phyloP scores from a whole-genome alignment of 2,329 filamentous ascomycete genomes.

The Cladobotryum protrusum region DNA sequence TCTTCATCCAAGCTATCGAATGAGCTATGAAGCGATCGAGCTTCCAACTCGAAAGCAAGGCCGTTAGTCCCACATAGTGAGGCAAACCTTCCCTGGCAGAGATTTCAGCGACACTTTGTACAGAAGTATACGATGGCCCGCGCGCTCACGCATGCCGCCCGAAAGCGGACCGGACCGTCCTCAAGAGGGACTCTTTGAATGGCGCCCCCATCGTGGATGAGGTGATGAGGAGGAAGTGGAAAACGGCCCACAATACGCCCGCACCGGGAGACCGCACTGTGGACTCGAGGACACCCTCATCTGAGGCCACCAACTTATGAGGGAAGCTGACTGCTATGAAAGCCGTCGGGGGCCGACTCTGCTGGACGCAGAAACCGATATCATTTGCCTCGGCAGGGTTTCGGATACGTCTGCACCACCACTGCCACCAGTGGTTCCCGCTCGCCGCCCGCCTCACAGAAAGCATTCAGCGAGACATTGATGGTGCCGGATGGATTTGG shows the following conservation, averaged over 20 bases:
- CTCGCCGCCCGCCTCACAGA: background rate
- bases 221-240: background rate
- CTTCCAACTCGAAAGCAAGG: slow-evolving; percentile 22
- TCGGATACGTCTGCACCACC: slow-evolving; percentile 1
- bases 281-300: background rate
- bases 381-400: slow-evolving; percentile 3
- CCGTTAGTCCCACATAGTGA: slow-evolving; percentile 1
- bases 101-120: no score
- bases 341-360: no score
- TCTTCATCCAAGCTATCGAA: slow-evolving; percentile 40
- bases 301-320: background rate
- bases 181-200: slow-evolving; percentile 14
- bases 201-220: background rate
- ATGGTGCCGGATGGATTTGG: slow-evolving; percentile 13
- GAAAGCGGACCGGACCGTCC: slow-evolving; percentile 18
- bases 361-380: background rate
- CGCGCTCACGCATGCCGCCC: slow-evolving; percentile 11
- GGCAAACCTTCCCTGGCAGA: no score
- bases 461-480: background rate
- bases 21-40: slow-evolving; percentile 35
- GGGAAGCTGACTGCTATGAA: no score
- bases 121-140: background rate
- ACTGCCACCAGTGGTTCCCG: slow-evolving; percentile 4
- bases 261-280: background rate
- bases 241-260: background rate